Percentiles rank a stretch among this genome's conserved stretches.
These are phyloP conservation scores for Centrapalus pauciflorus DNA, from an alignment of 129 eudicot species.

Conservation along the genomic window DNA sequence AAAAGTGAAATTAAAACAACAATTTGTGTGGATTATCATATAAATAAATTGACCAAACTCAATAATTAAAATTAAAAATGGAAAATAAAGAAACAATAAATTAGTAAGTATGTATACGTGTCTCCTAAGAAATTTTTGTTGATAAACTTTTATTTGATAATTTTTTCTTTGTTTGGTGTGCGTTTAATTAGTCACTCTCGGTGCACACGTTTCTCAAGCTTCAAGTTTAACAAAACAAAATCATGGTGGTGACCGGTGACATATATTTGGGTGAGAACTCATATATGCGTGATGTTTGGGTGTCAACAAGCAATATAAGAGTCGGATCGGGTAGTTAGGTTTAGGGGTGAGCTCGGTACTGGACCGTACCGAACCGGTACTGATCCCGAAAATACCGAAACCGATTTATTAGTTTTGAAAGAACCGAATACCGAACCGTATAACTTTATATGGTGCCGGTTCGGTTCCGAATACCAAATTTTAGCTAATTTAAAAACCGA, in stretches of 20 bases:
- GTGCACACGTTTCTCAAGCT: constrained; percentile 9
- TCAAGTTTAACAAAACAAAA: constrained; percentile 2
- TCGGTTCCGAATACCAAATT: too few species aligned
- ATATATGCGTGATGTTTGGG: too few species aligned
- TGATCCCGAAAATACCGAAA: too few species aligned
- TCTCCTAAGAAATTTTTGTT: constrained; percentile 7
- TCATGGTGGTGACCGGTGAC: background rate
- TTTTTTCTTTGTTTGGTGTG: constrained; percentile 22
- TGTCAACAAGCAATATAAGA: too few species aligned
- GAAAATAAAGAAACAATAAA: background rate
- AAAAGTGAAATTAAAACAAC: background rate
- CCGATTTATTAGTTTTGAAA: too few species aligned
- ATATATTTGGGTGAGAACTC: too few species aligned
- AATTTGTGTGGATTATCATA: constrained; percentile 5
- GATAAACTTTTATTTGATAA: background rate
- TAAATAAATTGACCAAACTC: background rate
- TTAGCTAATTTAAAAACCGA: too few species aligned
- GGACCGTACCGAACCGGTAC: too few species aligned
- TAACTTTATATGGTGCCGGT: too few species aligned
- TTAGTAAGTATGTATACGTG: constrained; percentile 19
- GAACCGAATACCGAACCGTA: too few species aligned
- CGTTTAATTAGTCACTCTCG: constrained; percentile 29
- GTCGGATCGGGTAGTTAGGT: too few species aligned
- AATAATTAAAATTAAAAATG: background rate
- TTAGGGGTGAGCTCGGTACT: too few species aligned